Conservation (phyloP, 2,329 filamentous ascomycete genomes). For the Talaromyces sp. region DNA sequence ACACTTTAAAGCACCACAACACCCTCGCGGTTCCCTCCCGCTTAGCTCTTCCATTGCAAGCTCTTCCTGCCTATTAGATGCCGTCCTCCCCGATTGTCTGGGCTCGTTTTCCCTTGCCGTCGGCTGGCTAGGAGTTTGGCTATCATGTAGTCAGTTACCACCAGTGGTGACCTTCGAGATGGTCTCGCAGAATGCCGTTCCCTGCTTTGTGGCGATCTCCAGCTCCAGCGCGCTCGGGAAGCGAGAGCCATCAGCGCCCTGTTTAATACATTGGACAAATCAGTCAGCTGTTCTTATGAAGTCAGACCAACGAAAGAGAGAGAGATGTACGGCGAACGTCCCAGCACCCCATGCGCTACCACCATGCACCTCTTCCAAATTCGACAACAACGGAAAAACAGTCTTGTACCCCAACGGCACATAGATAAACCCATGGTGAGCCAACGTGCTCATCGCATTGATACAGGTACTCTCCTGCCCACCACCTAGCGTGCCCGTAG, state of each 20-base stretch:
- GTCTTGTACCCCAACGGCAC: slow-evolving; percentile 90
- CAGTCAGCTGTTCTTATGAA: neutral
- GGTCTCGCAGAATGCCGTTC: slow-evolving; percentile 75
- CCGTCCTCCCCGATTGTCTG: slow-evolving; percentile 50
- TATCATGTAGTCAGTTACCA: slow-evolving; percentile 52
- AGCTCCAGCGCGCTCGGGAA: slow-evolving; percentile 74
- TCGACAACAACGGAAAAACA: slow-evolving; percentile 64
- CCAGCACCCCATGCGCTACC: slow-evolving; percentile 91
- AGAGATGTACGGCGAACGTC: slow-evolving; percentile 65
- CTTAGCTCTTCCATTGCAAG: neutral
- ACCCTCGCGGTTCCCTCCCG: neutral
- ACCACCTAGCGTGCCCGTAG: slow-evolving; percentile 74
- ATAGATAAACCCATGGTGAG: slow-evolving; percentile 93
- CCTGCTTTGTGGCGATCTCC: slow-evolving; percentile 74
- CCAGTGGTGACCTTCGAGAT: slow-evolving; percentile 66
- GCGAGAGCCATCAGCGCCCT: slow-evolving; percentile 67
- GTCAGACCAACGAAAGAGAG: neutral
- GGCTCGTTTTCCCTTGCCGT: neutral
- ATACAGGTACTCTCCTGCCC: slow-evolving; percentile 89
- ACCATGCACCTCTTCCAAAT: slow-evolving; percentile 76
- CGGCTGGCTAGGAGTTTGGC: neutral
- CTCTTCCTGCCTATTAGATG: neutral
- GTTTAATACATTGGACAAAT: slow-evolving; percentile 21
- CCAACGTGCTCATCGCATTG: slow-evolving; percentile 74
- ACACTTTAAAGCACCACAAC: slow-evolving; percentile 4